Conservation (phyloP, 805 yeast genomes). For the Yarrowia keelungensis region DNA sequence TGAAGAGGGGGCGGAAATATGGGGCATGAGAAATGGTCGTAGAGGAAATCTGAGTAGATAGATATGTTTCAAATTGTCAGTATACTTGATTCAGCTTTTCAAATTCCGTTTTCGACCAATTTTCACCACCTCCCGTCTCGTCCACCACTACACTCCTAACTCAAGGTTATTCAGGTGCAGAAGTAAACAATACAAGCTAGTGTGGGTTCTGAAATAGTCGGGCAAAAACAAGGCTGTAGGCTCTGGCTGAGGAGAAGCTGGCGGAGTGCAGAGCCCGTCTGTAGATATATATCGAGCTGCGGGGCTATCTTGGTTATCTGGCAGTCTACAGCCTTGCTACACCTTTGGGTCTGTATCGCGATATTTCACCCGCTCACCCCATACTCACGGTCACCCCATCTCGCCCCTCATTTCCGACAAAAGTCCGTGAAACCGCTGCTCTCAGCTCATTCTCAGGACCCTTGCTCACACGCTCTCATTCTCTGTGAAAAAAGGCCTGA, state of each 20-base stretch:
- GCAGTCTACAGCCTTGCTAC: too few relatives aligned
- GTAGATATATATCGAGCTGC: too few relatives aligned
- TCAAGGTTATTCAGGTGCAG: constrained; percentile 2
- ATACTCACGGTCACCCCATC: background rate
- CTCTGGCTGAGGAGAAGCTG: background rate
- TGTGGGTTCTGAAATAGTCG: constrained; percentile 8
- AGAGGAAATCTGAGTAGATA: background rate
- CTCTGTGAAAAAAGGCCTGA: too few relatives aligned
- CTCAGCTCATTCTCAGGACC: constrained; percentile 8
- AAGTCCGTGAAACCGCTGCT: background rate
- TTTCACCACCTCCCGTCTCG: too few relatives aligned
- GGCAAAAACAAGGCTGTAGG: constrained; percentile 30
- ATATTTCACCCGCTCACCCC: background rate
- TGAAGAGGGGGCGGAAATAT: background rate
- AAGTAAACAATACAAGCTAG: constrained; percentile 16
- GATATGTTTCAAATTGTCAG: background rate
- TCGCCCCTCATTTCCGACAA: constrained; percentile 3
- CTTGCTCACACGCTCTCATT: background rate
- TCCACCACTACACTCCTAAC: background rate
- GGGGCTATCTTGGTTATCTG: too few relatives aligned
- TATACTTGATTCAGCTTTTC: background rate
- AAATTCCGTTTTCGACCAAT: background rate
- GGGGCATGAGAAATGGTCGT: background rate
- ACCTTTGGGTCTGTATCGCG: too few relatives aligned
- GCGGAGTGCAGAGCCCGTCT: too few relatives aligned